A percentile compares a stretch with the other conserved stretches of the same genome.
phyloP scores from a whole-genome alignment of 225 moss, liverwort and hornwort species.

The Straminergon stramineum region DNA sequence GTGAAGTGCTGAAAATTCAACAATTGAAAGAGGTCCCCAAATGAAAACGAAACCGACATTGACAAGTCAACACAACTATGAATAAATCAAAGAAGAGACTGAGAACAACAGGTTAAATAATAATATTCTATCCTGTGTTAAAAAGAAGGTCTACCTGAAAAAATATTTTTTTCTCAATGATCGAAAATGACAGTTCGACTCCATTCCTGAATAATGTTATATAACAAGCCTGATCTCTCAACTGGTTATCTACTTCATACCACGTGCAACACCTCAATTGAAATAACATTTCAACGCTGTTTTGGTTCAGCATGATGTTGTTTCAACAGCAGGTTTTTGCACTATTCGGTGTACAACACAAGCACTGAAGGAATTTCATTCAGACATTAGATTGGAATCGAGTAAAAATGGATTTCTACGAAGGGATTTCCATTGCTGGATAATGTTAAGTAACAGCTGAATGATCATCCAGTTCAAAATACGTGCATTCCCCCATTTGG shows the following conservation, averaged over 20 bases:
- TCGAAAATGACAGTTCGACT: neutral
- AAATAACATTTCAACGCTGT: neutral
- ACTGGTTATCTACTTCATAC: neutral
- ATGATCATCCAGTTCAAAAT: too few species aligned
- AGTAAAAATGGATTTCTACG: neutral
- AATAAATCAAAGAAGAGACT: neutral
- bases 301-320: neutral
- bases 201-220: neutral
- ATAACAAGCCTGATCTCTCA: neutral
- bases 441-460: neutral
- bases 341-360: neutral
- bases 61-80: neutral
- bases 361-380: neutral
- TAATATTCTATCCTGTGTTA: neutral
- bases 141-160: neutral
- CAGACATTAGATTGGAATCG: neutral
- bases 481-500: neutral
- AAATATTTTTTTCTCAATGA: neutral
- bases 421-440: neutral
- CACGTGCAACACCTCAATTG: neutral
- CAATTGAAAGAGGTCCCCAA: neutral
- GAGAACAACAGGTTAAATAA: neutral
- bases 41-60: neutral
- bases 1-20: neutral
- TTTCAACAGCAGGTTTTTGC: neutral